A percentile compares a stretch with the other conserved stretches of the same genome.
These are phyloP conservation scores for Trifolium pratense DNA, from an alignment of 306 rosid genomes.

Conservation along the genomic window DNA sequence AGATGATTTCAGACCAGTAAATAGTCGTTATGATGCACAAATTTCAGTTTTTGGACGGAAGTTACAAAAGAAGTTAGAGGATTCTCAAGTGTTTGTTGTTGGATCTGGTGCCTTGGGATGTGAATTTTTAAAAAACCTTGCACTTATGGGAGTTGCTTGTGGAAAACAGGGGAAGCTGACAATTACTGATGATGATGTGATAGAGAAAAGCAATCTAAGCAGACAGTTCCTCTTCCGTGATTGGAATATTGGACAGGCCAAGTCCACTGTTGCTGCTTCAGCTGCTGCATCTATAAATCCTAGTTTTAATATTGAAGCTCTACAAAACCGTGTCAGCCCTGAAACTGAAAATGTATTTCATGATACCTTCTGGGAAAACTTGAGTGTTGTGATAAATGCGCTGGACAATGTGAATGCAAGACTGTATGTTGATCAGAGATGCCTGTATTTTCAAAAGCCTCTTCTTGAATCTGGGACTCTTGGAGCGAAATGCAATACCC, in stretches of 20 bases:
- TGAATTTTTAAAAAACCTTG: conserved; percentile 87
- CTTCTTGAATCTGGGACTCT: conserved; percentile 99
- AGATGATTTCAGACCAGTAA: conserved; percentile 70
- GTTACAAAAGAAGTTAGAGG: conserved; percentile 90
- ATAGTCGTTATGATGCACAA: conserved; percentile 95
- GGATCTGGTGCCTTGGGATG: conserved; percentile 98
- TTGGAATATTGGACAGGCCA: conserved; percentile 98
- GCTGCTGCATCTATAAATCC: conserved; percentile 79
- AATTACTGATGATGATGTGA: conserved; percentile 93
- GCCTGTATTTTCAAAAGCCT: conserved; percentile 94
- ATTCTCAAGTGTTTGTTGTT: conserved; percentile 76
- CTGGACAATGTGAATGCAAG: conserved; percentile 95
- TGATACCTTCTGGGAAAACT: conserved; percentile 83
- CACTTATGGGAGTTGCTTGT: conserved; percentile 97
- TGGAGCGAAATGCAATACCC: conserved; percentile 98
- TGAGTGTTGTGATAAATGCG: conserved; percentile 81
- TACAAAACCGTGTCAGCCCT: conserved; percentile 87
- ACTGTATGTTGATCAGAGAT: conserved; percentile 92
- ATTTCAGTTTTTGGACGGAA: conserved; percentile 91
- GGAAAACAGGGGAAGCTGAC: conserved; percentile 73
- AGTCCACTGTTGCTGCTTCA: conserved; percentile 89
- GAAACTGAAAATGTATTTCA: conserved; percentile 89
- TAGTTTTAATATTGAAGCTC: conserved; percentile 66
- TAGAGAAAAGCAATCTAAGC: conserved; percentile 95
- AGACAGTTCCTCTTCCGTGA: conserved; percentile 98